phyloP scores from a whole-genome alignment of 305 asterid species.

The Fraxinus sp. region DNA sequence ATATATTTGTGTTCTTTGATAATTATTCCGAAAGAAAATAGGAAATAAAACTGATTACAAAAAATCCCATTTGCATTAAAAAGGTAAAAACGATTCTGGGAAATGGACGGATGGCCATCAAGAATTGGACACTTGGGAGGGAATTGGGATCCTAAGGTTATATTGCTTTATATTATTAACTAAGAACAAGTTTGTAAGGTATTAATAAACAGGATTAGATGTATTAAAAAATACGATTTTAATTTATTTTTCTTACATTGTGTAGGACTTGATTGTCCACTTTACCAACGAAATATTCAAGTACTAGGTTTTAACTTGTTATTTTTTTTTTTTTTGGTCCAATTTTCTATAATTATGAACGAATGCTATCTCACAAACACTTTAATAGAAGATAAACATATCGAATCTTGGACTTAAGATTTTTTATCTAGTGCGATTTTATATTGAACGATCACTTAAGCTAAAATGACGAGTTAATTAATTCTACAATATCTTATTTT shows the following conservation, averaged over 20 bases:
- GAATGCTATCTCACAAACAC: background rate
- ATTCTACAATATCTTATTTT: background rate
- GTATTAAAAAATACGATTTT: background rate
- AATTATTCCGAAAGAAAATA: background rate
- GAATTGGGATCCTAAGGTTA: background rate
- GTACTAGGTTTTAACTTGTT: background rate
- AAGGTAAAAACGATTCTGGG: background rate
- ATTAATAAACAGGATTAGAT: too few relatives aligned
- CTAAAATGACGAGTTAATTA: background rate
- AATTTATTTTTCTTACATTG: background rate
- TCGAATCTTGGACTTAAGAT: background rate
- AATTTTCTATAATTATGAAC: background rate
- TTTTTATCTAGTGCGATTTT: background rate
- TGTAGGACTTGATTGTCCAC: background rate
- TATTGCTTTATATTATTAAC: background rate
- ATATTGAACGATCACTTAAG: background rate
- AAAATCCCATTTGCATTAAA: conserved; percentile 2
- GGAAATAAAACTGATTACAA: background rate
- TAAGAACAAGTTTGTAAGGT: background rate
- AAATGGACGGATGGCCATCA: background rate
- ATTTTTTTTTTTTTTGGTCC: background rate
- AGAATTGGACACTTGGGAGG: background rate
- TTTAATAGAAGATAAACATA: background rate
- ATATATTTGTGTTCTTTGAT: background rate
- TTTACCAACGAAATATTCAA: background rate